A percentile compares a stretch with the other conserved stretches of the same genome.
These are phyloP conservation scores for Gaertneriomyces semiglobifer DNA, from an alignment of 192 early-diverging fungal species.

Conservation along the genomic window DNA sequence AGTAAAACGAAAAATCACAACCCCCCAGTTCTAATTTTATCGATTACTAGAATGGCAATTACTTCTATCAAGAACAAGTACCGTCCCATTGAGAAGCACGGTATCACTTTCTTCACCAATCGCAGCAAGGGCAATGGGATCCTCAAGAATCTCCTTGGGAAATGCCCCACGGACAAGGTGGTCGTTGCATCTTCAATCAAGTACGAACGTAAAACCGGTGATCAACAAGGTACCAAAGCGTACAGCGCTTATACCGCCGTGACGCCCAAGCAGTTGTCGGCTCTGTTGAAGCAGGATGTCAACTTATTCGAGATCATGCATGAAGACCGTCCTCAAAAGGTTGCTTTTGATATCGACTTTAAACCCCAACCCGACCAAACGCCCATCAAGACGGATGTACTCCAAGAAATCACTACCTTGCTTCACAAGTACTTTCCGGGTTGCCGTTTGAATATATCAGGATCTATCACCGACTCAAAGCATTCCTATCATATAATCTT, in stretches of 20 bases:
- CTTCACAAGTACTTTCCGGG: too few species aligned
- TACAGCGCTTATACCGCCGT: not conserved
- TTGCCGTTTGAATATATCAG: too few species aligned
- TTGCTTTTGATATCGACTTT: conserved; percentile 1
- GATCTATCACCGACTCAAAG: too few species aligned
- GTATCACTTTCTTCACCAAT: not conserved
- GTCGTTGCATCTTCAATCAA: not conserved
- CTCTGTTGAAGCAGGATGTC: conserved; percentile 1
- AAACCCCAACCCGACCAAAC: too few species aligned
- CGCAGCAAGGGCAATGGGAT: not conserved
- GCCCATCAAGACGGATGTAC: too few species aligned
- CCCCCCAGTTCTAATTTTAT: too few species aligned
- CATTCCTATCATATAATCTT: conserved; percentile 23
- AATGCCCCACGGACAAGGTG: not conserved
- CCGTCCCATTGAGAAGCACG: too few species aligned
- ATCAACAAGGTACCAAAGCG: too few species aligned
- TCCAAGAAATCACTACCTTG: too few species aligned
- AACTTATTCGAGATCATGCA: not conserved
- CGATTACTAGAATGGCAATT: too few species aligned
- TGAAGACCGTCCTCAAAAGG: conserved; percentile 1
- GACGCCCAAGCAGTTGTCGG: not conserved
- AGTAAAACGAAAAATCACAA: too few species aligned
- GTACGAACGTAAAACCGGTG: not conserved
- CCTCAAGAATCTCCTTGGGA: not conserved
- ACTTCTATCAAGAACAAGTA: too few species aligned